Evolutionary conservation across 257 asterid genomes (phyloP).

Genomic region (Ballota nigra): DNA sequence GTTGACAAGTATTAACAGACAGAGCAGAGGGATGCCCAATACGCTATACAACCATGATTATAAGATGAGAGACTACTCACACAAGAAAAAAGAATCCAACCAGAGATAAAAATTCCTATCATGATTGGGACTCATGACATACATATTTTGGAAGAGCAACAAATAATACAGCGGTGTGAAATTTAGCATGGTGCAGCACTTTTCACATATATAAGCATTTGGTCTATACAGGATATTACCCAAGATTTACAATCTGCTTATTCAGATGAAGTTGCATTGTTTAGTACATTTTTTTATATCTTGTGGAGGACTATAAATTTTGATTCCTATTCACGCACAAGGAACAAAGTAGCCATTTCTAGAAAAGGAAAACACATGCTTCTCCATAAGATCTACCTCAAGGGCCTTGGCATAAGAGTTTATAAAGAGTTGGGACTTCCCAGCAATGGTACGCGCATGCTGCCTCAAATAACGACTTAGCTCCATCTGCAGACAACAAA

Average conservation of each 20-base stretch:
- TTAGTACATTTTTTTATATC: background rate
- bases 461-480: constrained; percentile 82
- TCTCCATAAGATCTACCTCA: constrained; percentile 49
- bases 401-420: constrained; percentile 88
- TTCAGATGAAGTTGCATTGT: background rate
- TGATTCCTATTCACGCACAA: background rate
- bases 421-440: constrained; percentile 83
- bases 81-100: background rate
- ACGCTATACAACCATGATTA: background rate
- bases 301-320: background rate
- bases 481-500: constrained; percentile 61
- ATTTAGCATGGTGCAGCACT: background rate
- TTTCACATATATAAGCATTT: background rate
- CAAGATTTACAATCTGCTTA: background rate
- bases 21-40: background rate
- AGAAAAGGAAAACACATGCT: background rate
- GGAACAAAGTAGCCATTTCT: background rate
- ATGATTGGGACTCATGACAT: background rate
- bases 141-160: background rate
- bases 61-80: background rate
- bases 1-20: background rate
- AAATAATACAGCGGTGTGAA: background rate
- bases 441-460: constrained; percentile 83
- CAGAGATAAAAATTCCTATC: background rate
- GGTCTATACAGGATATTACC: background rate